Evolutionary conservation across 768 basidiomycete species (phyloP), one percentile per base, ranked within the genome.

Genomic region (Kwoniella sp.): DNA sequence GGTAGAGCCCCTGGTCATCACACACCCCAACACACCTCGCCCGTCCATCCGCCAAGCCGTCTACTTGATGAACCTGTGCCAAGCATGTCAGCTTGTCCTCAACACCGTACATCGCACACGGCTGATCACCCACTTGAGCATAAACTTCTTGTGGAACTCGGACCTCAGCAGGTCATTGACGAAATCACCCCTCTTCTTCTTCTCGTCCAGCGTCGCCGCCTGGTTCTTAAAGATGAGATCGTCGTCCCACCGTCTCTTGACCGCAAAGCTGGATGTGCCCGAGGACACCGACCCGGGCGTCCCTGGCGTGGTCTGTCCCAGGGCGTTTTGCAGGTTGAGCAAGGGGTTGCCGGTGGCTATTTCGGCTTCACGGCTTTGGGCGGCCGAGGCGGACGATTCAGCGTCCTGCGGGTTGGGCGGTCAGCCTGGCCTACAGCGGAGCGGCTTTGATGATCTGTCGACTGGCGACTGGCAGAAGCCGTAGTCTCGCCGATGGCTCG

Each of bases 161-260:
- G 58, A 92, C 71, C 93, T 81, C 55, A 98, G 75, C 43, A 96
- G 78, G 75, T 98, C 95, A 70, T 99, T 98, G 57, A 98, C 90
- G 69, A 98, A 98, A 51, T 87, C 84, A 7, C 64, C 64, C 11
- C 85, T 84, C 63, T 80, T 79, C 2, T 78, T 75, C 69, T 78
- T 80, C 46, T 80, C 79, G 59, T 84, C 84, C 40, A 79, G 71
- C 27, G 79, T 81, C 75, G 84, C 84, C 0, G 95, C 89, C 75
- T 99, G 95, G 73, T 98, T 96, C 78, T 96, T 98, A 83, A 98
- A 98, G 67, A 98, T 91, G 47, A 95, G 78, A 74, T 99, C 91
- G 65, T 95, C 91, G 71, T 95, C 92, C 92, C 92, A 96, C 51
- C 92, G 80, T 64, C 85, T 80, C 77, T 92, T 92, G 42, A 95